Conservation (phyloP, 2,329 filamentous ascomycete genomes). For the Fonsecaea monophora region DNA sequence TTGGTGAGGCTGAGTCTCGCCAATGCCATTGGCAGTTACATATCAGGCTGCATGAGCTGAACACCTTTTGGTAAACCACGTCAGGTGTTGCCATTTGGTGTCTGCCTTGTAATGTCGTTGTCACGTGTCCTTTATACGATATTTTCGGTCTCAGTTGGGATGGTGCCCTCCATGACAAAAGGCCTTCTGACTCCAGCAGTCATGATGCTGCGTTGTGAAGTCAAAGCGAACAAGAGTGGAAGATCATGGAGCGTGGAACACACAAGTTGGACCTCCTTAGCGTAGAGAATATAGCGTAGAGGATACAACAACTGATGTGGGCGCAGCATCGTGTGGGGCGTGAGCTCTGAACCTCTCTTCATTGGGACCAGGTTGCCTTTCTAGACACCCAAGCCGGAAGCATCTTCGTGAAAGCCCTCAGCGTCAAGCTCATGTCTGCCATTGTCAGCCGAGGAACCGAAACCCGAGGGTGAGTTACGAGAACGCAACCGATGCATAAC, state of each 20-base stretch:
- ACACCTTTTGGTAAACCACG: background rate
- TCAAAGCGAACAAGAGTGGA: background rate
- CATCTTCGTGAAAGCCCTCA: background rate
- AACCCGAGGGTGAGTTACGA: background rate
- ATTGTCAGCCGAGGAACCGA: background rate
- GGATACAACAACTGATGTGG: too few species aligned
- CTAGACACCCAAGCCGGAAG: background rate
- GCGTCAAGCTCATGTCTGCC: background rate
- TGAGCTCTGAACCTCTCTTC: too few species aligned
- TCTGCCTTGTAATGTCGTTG: background rate
- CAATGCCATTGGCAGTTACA: background rate
- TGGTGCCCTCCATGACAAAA: background rate
- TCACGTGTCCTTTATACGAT: background rate
- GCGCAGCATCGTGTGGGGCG: too few species aligned
- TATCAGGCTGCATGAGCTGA: background rate
- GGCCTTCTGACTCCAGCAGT: background rate
- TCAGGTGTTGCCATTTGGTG: background rate
- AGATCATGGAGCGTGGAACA: too few species aligned
- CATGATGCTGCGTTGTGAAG: background rate
- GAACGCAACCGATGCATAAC: background rate
- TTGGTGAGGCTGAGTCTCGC: slow-evolving; percentile 1
- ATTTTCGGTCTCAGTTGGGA: background rate
- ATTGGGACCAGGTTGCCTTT: too few species aligned
- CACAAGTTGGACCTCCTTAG: too few species aligned
- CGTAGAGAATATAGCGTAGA: too few species aligned